These are phyloP conservation scores for Solanum paucissectum DNA, from an alignment of 257 asterid genomes.

Conservation along the genomic window DNA sequence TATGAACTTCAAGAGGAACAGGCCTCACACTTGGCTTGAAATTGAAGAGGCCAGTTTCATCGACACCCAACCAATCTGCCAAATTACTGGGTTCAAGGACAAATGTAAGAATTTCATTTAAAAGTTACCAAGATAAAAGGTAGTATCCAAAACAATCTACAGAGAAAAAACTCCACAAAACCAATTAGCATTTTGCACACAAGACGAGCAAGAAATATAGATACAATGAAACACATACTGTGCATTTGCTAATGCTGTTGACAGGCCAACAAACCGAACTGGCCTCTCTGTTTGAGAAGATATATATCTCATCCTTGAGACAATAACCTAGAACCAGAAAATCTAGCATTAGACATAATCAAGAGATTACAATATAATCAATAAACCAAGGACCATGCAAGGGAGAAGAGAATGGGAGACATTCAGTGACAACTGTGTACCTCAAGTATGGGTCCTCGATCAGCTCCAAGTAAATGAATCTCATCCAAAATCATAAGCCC, in stretches of 20 bases:
- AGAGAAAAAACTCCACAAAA: background rate
- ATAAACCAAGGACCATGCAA: background rate
- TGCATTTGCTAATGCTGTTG: constrained; percentile 98
- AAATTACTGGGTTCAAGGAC: constrained; percentile 52
- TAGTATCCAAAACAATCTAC: background rate
- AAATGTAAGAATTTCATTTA: background rate
- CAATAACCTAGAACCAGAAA: constrained; percentile 62
- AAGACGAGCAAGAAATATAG: background rate
- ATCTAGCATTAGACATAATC: background rate
- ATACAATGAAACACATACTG: constrained; percentile 28
- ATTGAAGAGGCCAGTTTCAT: constrained; percentile 85
- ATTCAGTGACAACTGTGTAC: constrained; percentile 21
- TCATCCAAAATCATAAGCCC: constrained; percentile 95
- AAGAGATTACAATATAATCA: background rate
- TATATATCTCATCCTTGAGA: constrained; percentile 97
- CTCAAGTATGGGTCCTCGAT: constrained; percentile 99
- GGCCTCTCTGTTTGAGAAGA: constrained; percentile 94
- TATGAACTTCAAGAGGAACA: constrained; percentile 99
- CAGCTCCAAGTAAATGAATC: constrained; percentile 98
- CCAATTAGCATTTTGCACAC: background rate
- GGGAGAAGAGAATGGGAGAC: background rate
- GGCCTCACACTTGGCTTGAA: constrained; percentile 99
- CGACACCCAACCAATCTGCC: constrained; percentile 98
- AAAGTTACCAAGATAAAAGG: background rate
- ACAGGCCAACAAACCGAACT: constrained; percentile 89